Evolutionary conservation across 371 early-diverging fungal species (phyloP), one percentile per base, ranked within the genome.

Genomic region (Rhizopus arrhizus): DNA sequence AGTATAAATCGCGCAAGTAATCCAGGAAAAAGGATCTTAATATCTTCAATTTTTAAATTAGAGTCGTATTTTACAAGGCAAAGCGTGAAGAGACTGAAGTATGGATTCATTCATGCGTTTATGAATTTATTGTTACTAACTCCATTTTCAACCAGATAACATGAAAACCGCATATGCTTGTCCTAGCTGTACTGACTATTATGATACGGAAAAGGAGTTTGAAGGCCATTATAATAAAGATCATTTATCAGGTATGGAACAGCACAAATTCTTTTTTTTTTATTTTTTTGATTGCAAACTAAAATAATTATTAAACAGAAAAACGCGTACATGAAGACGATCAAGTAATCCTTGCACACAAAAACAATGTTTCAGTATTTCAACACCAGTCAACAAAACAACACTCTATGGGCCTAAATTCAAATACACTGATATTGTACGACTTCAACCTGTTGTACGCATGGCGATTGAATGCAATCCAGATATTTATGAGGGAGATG

Each of bases 101-200:
- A 50, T 12, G 51, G 51, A 50, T 50, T 36, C 36, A 36, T 36
- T 36, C 10, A 36, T 10, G 6, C 48, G 29, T 35, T 49, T 34
- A 22, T 31, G 38, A 57, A 57, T 48, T 47, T 57, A 48, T 57
- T 57, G 49, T 47, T 57, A 57, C 48, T 57, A 57, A 57, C 58
- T 57, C 49, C 49, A 57, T 57, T 57, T 57, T 28, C 58, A 47
- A 48, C 58, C 58, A 49, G 58, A 57, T 29, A 49, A 57, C 40
- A 28, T 57, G 36, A 57, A 48, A 28, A 57, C 48, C 13, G 58
- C 48, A 2, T 57, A 48, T 57, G 58, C 58, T 57, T 48, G 58
- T 57, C 58, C 49, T 38, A 47, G 48, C 58, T 57, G 58, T 57
- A 48, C 35, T 5, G 49, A 57, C n/a, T n/a, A n/a, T n/a, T n/a